Conservation (phyloP, 805 yeast species). For the Wickerhamiella slavikovae region DNA sequence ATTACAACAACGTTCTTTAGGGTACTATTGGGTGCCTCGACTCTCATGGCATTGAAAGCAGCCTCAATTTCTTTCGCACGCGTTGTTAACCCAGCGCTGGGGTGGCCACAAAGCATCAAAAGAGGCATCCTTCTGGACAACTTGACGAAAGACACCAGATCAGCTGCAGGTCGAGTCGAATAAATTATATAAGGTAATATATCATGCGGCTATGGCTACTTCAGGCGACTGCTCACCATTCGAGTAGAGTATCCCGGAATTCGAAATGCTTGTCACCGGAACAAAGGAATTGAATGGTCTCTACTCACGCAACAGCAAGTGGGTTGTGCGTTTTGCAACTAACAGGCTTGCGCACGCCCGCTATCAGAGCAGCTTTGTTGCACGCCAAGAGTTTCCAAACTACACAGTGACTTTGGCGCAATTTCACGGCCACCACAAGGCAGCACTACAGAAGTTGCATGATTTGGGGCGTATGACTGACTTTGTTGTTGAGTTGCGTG, state of each 20-base stretch:
- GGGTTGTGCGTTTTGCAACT: too few relatives aligned
- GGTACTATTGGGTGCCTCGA: conserved; percentile 22
- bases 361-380: too few relatives aligned
- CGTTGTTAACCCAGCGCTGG: conserved; percentile 66
- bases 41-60: conserved; percentile 28
- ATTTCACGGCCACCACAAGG: conserved; percentile 76
- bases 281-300: too few relatives aligned
- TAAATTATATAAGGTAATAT: too few relatives aligned
- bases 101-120: conserved; percentile 64
- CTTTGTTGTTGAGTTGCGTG: conserved; percentile 66
- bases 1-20: conserved; percentile 47
- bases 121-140: conserved; percentile 70
- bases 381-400: conserved; percentile 53
- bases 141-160: too few relatives aligned
- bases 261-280: too few relatives aligned
- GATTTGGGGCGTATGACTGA: conserved; percentile 63
- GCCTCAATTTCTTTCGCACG: conserved; percentile 38
- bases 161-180: too few relatives aligned
- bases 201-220: too few relatives aligned
- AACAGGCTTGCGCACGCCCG: too few relatives aligned
- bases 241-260: too few relatives aligned
- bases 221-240: too few relatives aligned
- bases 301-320: too few relatives aligned
- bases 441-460: conserved; percentile 45
- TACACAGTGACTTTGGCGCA: conserved; percentile 52